Conservation (phyloP, 306 rosid species). For the Abrus pulchellus region DNA sequence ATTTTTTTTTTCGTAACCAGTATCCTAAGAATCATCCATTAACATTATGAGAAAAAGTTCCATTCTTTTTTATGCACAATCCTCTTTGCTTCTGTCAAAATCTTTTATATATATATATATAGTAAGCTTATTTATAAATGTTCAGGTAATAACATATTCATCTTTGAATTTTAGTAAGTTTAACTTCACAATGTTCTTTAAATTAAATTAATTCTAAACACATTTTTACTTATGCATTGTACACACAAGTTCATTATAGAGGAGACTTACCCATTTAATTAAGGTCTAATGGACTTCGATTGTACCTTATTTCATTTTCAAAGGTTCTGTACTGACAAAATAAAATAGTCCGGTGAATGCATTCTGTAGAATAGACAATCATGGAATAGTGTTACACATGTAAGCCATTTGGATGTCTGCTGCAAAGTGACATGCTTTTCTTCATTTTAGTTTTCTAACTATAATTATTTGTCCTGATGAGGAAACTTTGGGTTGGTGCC, state of each 20-base stretch:
- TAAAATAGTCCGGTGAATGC: not conserved
- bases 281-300: not conserved
- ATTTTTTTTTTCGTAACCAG: not conserved
- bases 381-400: constrained; percentile 20
- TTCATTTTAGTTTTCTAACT: not conserved
- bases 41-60: not conserved
- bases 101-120: too few species aligned
- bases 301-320: not conserved
- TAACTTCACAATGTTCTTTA: not conserved
- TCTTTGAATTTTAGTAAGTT: not conserved
- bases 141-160: not conserved
- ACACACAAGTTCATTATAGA: not conserved
- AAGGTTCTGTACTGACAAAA: not conserved
- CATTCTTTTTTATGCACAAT: not conserved
- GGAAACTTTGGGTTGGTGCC: constrained; percentile 25
- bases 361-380: not conserved
- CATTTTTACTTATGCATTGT: not conserved
- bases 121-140: not conserved
- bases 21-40: not conserved
- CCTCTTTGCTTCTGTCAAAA: not conserved
- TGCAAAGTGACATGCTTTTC: constrained; percentile 19
- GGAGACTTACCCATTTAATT: not conserved
- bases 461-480: not conserved
- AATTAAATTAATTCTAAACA: not conserved
- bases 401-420: constrained; percentile 12